Percentiles rank a stretch among this genome's conserved stretches.
Conservation (phyloP, 352 stramenopile species). For the Phytophthora aleatoria region DNA sequence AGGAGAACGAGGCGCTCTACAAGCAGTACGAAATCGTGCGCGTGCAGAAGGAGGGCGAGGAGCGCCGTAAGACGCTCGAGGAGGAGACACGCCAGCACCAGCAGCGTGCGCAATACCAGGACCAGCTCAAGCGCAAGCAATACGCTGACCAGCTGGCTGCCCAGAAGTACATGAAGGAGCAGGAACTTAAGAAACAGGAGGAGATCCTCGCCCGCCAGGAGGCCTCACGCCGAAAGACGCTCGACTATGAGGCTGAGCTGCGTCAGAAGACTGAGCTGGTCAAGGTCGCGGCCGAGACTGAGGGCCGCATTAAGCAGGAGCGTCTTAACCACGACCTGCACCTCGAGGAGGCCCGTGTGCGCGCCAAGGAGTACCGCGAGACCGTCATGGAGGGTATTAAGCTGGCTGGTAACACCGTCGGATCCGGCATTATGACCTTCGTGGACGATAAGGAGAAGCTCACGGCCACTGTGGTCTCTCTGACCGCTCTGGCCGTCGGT, state of each 20-base stretch:
- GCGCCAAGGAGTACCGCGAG: slow-evolving; percentile 91
- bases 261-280: slow-evolving; percentile 95
- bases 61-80: slow-evolving; percentile 97
- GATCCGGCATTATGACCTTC: slow-evolving; percentile 93
- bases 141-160: slow-evolving; percentile 97
- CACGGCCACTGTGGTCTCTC: slow-evolving; percentile 93
- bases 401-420: slow-evolving; percentile 94
- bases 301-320: slow-evolving; percentile 96
- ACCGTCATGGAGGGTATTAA: slow-evolving; percentile 97
- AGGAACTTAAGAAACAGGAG: slow-evolving; percentile 98
- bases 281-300: slow-evolving; percentile 95
- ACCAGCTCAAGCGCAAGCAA: slow-evolving; percentile 99
- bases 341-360: slow-evolving; percentile 94
- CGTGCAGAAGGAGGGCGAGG: slow-evolving; percentile 96
- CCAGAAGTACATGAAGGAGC: slow-evolving; percentile 96
- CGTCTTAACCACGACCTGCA: slow-evolving; percentile 98
- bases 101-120: slow-evolving; percentile 96
- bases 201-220: slow-evolving; percentile 97
- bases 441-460: slow-evolving; percentile 96
- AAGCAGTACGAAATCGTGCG: slow-evolving; percentile 94
- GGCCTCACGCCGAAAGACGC: slow-evolving; percentile 95
- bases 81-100: slow-evolving; percentile 98
- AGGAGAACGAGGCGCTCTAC: slow-evolving; percentile 92
- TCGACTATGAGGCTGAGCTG: slow-evolving; percentile 97
- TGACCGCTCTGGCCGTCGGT: slow-evolving; percentile 94